Conservation (phyloP, 2,329 filamentous ascomycete genomes). For the Aspergillus awamori region DNA sequence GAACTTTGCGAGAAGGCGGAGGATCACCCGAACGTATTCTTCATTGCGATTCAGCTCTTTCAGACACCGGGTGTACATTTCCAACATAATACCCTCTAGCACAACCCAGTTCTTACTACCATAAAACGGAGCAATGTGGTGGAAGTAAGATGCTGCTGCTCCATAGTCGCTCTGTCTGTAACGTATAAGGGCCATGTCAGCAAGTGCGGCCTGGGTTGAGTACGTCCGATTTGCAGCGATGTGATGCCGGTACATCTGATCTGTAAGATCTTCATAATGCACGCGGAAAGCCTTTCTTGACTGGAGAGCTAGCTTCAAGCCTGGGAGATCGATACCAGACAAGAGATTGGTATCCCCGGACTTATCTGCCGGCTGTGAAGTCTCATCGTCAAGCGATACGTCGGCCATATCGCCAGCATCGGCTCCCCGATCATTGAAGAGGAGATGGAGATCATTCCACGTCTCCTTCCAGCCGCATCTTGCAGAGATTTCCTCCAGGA, state of each 20-base stretch:
- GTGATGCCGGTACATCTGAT: slow-evolving; percentile 81
- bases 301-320: slow-evolving; percentile 64
- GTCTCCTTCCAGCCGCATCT: slow-evolving; percentile 74
- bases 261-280: slow-evolving; percentile 76
- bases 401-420: slow-evolving; percentile 37
- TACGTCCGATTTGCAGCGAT: slow-evolving; percentile 76
- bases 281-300: slow-evolving; percentile 66
- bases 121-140: slow-evolving; percentile 76
- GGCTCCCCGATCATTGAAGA: slow-evolving; percentile 37
- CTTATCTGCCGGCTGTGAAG: slow-evolving; percentile 20
- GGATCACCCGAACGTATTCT: slow-evolving; percentile 74
- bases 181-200: slow-evolving; percentile 84
- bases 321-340: slow-evolving; percentile 57
- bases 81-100: slow-evolving; percentile 79
- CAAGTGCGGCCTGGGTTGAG: slow-evolving; percentile 74
- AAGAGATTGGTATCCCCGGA: slow-evolving; percentile 29
- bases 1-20: slow-evolving; percentile 62
- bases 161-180: slow-evolving; percentile 74
- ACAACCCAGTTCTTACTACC: slow-evolving; percentile 75
- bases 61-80: slow-evolving; percentile 82
- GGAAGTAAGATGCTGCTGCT: slow-evolving; percentile 75
- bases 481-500: slow-evolving; percentile 74
- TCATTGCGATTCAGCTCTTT: slow-evolving; percentile 74
- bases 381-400: slow-evolving; percentile 38
- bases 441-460: slow-evolving; percentile 63